Evolutionary conservation across 305 asterid species (phyloP).

Genomic region (Nicotiana rustica): DNA sequence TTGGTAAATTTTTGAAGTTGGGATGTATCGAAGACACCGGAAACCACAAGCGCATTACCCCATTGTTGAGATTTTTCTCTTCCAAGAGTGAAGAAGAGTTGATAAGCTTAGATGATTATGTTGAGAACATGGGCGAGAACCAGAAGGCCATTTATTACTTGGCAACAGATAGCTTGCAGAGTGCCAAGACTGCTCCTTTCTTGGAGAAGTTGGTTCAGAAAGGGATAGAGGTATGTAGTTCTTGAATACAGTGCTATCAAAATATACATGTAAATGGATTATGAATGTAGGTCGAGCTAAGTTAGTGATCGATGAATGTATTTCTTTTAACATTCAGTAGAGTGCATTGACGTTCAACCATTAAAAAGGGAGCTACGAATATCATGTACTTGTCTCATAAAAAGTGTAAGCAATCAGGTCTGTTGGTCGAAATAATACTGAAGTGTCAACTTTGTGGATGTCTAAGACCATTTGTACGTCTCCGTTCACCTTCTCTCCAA

Average conservation of each 20-base stretch:
- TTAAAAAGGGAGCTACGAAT: neutral
- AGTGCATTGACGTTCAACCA: neutral
- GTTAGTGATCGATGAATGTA: neutral
- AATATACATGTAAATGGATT: neutral
- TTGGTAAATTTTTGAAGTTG: conserved; percentile 87
- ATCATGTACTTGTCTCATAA: neutral
- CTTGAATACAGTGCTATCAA: neutral
- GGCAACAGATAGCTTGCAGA: conserved; percentile 93
- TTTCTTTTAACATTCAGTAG: neutral
- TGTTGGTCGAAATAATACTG: neutral
- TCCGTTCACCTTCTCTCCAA: neutral
- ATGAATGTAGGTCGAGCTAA: neutral
- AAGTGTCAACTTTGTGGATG: neutral
- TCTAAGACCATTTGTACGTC: neutral
- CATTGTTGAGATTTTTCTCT: conserved; percentile 81
- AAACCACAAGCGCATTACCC: conserved; percentile 86
- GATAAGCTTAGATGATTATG: conserved; percentile 84
- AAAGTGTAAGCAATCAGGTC: neutral
- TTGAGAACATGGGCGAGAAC: conserved; percentile 91
- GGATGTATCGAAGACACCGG: conserved; percentile 97
- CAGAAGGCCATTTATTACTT: conserved; percentile 90
- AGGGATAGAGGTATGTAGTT: conserved; percentile 75
- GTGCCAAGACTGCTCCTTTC: conserved; percentile 96
- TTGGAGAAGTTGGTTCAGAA: conserved; percentile 90
- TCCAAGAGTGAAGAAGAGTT: conserved; percentile 90